These are phyloP conservation scores for Gonium pectorale DNA, from an alignment of 139 green algal genomes.

Conservation along the genomic window DNA sequence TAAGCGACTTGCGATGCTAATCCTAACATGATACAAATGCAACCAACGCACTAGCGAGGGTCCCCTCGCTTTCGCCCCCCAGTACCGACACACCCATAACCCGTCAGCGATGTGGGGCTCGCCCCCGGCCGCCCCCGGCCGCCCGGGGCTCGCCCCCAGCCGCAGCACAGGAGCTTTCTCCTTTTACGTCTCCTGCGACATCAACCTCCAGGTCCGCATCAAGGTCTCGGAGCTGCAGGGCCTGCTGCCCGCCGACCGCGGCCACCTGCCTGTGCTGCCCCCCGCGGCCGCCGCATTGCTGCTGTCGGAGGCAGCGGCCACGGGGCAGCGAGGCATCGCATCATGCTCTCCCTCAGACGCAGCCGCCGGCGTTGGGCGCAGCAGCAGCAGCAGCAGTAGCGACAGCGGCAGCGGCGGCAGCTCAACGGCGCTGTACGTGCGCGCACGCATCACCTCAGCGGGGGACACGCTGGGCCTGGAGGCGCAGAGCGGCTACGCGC, in stretches of 20 bases:
- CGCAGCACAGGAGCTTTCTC: conserved; percentile 5
- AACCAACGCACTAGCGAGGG: too few relatives aligned
- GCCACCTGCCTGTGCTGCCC: neutral
- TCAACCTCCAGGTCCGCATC: conserved; percentile 78
- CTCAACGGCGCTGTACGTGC: conserved; percentile 61
- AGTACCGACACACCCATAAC: too few relatives aligned
- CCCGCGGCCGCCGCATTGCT: neutral
- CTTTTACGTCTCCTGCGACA: conserved; percentile 72
- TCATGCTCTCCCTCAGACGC: too few relatives aligned
- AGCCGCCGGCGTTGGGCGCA: too few relatives aligned
- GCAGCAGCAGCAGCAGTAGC: neutral
- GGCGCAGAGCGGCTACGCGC: conserved; percentile 59
- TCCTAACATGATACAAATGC: too few relatives aligned
- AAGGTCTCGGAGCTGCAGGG: conserved; percentile 66
- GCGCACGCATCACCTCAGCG: conserved; percentile 61
- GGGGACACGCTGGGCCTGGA: conserved; percentile 71
- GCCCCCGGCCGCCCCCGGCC: neutral
- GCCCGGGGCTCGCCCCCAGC: neutral
- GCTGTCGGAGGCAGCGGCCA: neutral
- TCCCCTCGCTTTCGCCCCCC: too few relatives aligned
- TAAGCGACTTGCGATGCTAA: too few relatives aligned
- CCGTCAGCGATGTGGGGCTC: conserved; percentile 29
- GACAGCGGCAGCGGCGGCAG: neutral
- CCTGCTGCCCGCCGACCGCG: conserved; percentile 52
- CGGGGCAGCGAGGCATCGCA: too few relatives aligned